Evolutionary conservation across 768 basidiomycete genomes (phyloP).

Genomic region (Hygrophorus russula): DNA sequence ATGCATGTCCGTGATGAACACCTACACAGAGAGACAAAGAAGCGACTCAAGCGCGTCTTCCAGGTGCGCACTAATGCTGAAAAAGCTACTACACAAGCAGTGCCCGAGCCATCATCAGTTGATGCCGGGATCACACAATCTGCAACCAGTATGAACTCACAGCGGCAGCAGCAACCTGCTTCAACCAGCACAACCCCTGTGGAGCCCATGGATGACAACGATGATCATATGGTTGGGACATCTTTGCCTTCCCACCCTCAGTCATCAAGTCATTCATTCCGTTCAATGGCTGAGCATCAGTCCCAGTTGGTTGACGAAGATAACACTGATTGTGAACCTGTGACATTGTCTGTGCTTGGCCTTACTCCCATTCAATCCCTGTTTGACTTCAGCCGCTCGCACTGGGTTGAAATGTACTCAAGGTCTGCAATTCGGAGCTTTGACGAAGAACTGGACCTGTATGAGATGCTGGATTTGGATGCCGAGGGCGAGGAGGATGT

Average conservation of each 20-base stretch:
- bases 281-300: conserved; percentile 5
- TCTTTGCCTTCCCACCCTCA: too few species aligned
- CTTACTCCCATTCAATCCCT: background rate
- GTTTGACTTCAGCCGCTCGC: conserved; percentile 1
- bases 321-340: background rate
- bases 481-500: conserved; percentile 9
- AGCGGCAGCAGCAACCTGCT: too few species aligned
- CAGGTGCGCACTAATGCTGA: too few species aligned
- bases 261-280: conserved; percentile 3
- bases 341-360: background rate
- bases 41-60: too few species aligned
- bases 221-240: too few species aligned
- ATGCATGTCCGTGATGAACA: conserved; percentile 19
- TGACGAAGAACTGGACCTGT: conserved; percentile 9
- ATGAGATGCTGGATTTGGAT: conserved; percentile 11
- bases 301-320: background rate
- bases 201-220: too few species aligned
- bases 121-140: too few species aligned
- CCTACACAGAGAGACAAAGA: conserved; percentile 17
- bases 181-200: too few species aligned
- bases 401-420: conserved; percentile 4
- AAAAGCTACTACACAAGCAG: too few species aligned
- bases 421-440: conserved; percentile 4
- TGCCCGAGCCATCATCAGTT: too few species aligned
- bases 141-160: too few species aligned